Percentiles rank a stretch among this genome's conserved stretches.
Conservation (phyloP, 495 filamentous ascomycete species). For the Penicillium longicatenatum region DNA sequence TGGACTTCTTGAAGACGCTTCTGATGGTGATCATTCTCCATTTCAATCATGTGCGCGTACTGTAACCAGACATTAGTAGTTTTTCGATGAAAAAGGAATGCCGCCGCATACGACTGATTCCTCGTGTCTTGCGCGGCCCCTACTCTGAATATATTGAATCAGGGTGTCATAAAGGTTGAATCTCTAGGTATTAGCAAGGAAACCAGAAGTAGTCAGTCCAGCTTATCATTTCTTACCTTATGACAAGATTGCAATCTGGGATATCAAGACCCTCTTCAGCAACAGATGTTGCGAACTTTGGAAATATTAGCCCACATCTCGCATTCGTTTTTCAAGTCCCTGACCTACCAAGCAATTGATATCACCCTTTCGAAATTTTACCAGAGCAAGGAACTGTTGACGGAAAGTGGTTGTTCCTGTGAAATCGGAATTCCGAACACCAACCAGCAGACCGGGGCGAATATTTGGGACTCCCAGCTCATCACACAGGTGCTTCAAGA, state of each 20-base stretch:
- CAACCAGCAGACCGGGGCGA: constrained; percentile 66
- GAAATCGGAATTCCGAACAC: constrained; percentile 48
- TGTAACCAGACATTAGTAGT: constrained; percentile 14
- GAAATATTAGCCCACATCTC: constrained; percentile 10
- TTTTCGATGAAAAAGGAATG: neutral
- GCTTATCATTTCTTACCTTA: constrained; percentile 51
- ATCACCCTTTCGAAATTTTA: constrained; percentile 75
- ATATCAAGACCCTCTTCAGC: constrained; percentile 97
- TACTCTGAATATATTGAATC: constrained; percentile 95
- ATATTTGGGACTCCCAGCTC: constrained; percentile 60
- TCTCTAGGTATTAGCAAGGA: constrained; percentile 29
- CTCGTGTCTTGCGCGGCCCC: constrained; percentile 79
- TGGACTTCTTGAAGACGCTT: constrained; percentile 58
- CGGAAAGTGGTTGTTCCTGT: constrained; percentile 64
- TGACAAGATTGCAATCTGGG: constrained; percentile 88
- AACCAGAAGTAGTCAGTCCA: neutral
- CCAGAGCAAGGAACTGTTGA: constrained; percentile 74
- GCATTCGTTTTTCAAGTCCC: neutral
- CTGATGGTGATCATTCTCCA: constrained; percentile 60
- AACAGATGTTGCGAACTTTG: constrained; percentile 78
- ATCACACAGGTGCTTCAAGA: constrained; percentile 67
- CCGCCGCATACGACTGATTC: constrained; percentile 56
- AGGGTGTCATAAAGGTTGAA: constrained; percentile 91
- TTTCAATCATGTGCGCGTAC: constrained; percentile 84
- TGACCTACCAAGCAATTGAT: constrained; percentile 74